phyloP scores from a whole-genome alignment of 306 rosid species.

The Quercus agrifolia region DNA sequence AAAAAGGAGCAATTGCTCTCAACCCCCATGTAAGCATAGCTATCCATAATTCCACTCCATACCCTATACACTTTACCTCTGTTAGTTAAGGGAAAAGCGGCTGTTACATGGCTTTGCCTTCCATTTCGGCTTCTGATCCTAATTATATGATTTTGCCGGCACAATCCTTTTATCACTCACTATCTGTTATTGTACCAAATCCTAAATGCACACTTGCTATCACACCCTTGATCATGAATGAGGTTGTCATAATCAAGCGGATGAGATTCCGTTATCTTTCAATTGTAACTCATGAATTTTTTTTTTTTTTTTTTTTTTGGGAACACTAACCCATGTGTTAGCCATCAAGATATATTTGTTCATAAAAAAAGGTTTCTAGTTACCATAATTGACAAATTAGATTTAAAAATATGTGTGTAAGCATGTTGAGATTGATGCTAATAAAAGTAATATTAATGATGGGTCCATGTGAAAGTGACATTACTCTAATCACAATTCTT shows the following conservation, averaged over 20 bases:
- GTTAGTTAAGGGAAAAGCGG: conserved; percentile 11
- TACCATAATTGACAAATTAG: background rate
- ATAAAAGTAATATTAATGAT: too few relatives aligned
- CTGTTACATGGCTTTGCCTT: conserved; percentile 5
- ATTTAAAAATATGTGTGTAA: conserved; percentile 18
- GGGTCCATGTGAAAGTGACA: too few relatives aligned
- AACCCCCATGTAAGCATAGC: background rate
- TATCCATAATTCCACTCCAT: background rate
- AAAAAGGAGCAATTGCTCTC: background rate
- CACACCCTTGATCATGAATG: too few relatives aligned
- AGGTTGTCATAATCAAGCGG: too few relatives aligned
- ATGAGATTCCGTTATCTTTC: background rate
- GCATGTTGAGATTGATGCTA: too few relatives aligned
- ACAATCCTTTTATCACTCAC: background rate
- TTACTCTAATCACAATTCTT: too few relatives aligned
- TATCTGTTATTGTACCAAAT: background rate
- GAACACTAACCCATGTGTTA: background rate
- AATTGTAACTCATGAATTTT: background rate
- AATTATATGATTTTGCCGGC: background rate
- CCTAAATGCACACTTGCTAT: too few relatives aligned
- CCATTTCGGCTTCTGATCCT: conserved; percentile 1
- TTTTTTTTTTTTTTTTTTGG: too few relatives aligned
- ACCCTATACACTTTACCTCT: background rate
- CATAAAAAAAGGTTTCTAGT: too few relatives aligned
- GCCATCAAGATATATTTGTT: background rate